Percentiles rank a stretch among this genome's conserved stretches.
These are phyloP conservation scores for Cetradonia linearis DNA, from an alignment of 495 filamentous ascomycete genomes.

Conservation along the genomic window DNA sequence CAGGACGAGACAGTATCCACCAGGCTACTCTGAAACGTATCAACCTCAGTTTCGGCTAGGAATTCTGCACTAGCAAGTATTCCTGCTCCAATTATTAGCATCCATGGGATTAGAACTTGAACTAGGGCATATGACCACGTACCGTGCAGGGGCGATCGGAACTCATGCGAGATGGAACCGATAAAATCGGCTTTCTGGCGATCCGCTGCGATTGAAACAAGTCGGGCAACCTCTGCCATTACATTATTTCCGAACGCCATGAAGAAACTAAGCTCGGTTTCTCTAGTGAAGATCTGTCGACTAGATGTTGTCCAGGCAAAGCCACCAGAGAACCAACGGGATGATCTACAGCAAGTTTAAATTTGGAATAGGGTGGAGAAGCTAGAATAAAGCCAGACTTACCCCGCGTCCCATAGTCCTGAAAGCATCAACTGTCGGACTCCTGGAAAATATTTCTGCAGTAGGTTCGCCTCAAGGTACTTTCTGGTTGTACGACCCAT, in stretches of 20 bases:
- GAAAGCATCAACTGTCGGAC: conserved; percentile 22
- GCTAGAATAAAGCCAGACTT: neutral
- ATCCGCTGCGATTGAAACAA: conserved; percentile 36
- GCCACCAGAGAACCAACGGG: conserved; percentile 58
- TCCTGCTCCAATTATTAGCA: conserved; percentile 22
- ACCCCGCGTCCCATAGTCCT: conserved; percentile 60
- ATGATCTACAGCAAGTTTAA: conserved; percentile 12
- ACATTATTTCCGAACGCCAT: conserved; percentile 53
- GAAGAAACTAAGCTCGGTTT: conserved; percentile 43
- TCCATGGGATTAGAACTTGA: neutral
- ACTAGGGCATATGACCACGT: neutral
- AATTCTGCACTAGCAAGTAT: conserved; percentile 67
- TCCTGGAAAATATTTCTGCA: conserved; percentile 38
- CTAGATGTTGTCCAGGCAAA: conserved; percentile 48
- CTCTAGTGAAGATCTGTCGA: conserved; percentile 30
- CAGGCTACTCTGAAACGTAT: conserved; percentile 51
- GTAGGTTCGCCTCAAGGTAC: conserved; percentile 33
- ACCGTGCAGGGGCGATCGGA: conserved; percentile 64
- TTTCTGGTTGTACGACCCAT: conserved; percentile 29
- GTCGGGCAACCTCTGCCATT: conserved; percentile 55
- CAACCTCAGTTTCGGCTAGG: conserved; percentile 36
- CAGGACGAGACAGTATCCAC: conserved; percentile 66
- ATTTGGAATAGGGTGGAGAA: neutral
- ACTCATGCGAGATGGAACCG: conserved; percentile 64
- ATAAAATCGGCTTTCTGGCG: conserved; percentile 59